Evolutionary conservation across 306 rosid genomes (phyloP), one percentile per base, ranked within the genome.

Genomic region (Quercus robur): DNA sequence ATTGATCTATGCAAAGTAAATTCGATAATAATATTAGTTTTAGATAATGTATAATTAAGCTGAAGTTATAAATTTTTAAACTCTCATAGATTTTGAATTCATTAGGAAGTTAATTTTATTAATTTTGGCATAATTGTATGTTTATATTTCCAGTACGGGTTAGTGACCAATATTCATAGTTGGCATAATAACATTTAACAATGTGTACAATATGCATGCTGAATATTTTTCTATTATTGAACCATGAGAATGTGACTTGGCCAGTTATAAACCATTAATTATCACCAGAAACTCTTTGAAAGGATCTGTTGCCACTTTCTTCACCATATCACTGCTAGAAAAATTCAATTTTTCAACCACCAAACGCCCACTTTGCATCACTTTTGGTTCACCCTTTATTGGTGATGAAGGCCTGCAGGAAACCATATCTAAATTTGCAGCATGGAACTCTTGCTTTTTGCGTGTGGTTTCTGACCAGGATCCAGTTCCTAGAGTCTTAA

Each of bases 281-380:
- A 77, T 94, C 62, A 89, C 93, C 17, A 94, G 97, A 78, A 79
- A 59, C 73, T 87, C 69, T 58, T 63, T 83, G 51, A 96, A 93
- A 71, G 97, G 98, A 72, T 26, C 88, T 54, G 82, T 90, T 56
- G 98, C 98, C 81, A 80, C 94, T 35, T 88, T 92, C 59, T 90
- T 94, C 88, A 90, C 90, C 9, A 25, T 90, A 5, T 85, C 78
- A 79, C 88, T 89, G 4, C 85, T 94, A 12, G 84, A 88, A 26
- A 49, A 18, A 71, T 44, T 79, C 2, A 63, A 73, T n/a, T 70
- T 68, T 3, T 9, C 80, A 7, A 89, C 73, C 7, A 56, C 71
- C 66, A 92, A 92, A 30, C 81, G 70, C 56, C 93, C 90, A n/a
- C 77, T 89, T 13, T 94, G 97, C 80, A 83, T 94, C 79, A 94